Percentiles rank a stretch among this genome's conserved stretches.
These are phyloP conservation scores for Agaricales sp. DNA, from an alignment of 1,284 basidiomycete genomes.

Conservation along the genomic window DNA sequence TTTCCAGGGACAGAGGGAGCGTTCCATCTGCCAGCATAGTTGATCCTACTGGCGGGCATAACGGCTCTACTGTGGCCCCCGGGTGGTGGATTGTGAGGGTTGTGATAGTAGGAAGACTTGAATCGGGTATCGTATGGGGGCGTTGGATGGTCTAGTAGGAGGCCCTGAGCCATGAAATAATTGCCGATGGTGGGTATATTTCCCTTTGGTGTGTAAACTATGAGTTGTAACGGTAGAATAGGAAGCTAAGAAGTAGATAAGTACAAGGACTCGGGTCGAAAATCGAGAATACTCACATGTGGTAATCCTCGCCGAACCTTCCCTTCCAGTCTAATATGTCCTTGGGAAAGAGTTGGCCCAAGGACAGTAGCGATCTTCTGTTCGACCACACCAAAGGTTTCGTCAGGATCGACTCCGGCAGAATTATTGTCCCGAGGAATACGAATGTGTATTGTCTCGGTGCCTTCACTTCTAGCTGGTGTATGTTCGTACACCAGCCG, in stretches of 20 bases:
- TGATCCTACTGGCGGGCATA: constrained; percentile 30
- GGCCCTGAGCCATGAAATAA: constrained; percentile 55
- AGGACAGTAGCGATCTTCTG: constrained; percentile 69
- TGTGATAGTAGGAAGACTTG: constrained; percentile 53
- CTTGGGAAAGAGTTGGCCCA: constrained; percentile 73
- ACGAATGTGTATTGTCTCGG: constrained; percentile 77
- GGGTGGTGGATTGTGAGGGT: constrained; percentile 80
- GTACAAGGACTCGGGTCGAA: constrained; percentile 5
- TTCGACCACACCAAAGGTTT: constrained; percentile 81
- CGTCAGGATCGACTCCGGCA: constrained; percentile 43
- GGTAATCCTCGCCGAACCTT: constrained; percentile 55
- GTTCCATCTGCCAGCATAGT: constrained; percentile 41
- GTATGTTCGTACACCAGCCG: constrained; percentile 65
- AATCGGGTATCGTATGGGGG: constrained; percentile 44
- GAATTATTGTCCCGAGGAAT: constrained; percentile 37
- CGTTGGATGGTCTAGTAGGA: constrained; percentile 78
- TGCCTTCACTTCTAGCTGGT: constrained; percentile 40
- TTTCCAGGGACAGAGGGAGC: constrained; percentile 55
- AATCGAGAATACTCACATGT: constrained; percentile 37
- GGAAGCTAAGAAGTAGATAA: constrained; percentile 41
- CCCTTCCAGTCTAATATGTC: constrained; percentile 78
- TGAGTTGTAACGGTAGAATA: constrained; percentile 74
- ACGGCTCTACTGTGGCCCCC: constrained; percentile 47
- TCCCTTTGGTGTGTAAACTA: constrained; percentile 88
- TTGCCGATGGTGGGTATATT: constrained; percentile 78